phyloP scores from a whole-genome alignment of 495 filamentous ascomycete species.

The Aspergillus sparsus region DNA sequence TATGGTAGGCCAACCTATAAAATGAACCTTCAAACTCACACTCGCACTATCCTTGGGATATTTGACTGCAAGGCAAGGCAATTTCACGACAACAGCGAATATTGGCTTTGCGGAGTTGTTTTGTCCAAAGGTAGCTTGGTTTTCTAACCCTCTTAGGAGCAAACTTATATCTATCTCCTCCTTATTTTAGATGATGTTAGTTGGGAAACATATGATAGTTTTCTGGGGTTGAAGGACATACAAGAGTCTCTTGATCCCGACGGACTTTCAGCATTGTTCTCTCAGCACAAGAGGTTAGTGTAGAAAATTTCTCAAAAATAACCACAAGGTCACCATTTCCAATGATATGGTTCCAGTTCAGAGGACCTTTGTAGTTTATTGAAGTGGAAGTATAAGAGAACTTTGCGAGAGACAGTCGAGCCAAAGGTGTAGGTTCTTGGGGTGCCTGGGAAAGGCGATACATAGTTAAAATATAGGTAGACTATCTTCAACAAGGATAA shows the following conservation, averaged over 20 bases:
- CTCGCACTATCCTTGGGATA: conserved; percentile 31
- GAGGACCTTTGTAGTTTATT: conserved; percentile 33
- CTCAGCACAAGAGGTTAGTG: background rate
- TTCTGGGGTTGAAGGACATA: conserved; percentile 19
- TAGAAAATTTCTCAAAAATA: conserved; percentile 30
- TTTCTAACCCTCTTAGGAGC: conserved; percentile 25
- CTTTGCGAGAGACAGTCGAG: conserved; percentile 39
- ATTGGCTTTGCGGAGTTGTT: conserved; percentile 22
- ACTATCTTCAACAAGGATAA: background rate
- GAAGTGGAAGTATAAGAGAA: conserved; percentile 46
- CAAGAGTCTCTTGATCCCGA: conserved; percentile 32
- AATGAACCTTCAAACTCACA: conserved; percentile 11
- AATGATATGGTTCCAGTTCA: conserved; percentile 44
- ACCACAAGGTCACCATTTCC: conserved; percentile 35
- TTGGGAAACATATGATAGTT: background rate
- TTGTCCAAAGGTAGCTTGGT: conserved; percentile 17
- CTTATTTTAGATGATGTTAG: conserved; percentile 20
- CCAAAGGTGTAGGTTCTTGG: conserved; percentile 18
- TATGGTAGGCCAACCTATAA: too few species aligned
- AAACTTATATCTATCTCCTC: conserved; percentile 40
- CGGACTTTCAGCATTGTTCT: conserved; percentile 32
- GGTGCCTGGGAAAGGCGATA: conserved; percentile 13
- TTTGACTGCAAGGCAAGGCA: conserved; percentile 46
- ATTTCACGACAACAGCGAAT: conserved; percentile 46
- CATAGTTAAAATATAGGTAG: conserved; percentile 14